Percentiles rank a stretch among this genome's conserved stretches.
Conservation (phyloP, 2,329 filamentous ascomycete genomes). For the Albifimbria verrucaria region DNA sequence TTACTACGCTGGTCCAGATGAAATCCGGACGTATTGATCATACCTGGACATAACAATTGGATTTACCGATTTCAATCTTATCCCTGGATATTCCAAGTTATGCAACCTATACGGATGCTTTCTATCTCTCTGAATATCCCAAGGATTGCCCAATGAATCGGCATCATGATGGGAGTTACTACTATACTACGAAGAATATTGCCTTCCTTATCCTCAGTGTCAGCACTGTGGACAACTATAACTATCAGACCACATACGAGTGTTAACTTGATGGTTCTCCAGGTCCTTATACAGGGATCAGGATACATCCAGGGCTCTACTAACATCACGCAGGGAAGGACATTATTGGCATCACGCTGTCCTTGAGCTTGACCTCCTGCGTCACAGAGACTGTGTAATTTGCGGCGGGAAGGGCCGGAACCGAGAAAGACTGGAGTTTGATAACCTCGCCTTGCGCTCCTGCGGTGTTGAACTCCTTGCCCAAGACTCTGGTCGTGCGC, state of each 20-base stretch:
- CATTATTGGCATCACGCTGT: no score
- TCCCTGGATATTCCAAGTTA: conserved; percentile 46
- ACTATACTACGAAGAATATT: conserved; percentile 41
- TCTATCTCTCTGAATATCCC: conserved; percentile 53
- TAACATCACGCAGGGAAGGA: no score
- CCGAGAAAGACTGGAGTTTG: no score
- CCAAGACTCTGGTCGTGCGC: no score
- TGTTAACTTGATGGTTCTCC: conserved; percentile 49
- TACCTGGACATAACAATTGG: conserved; percentile 34
- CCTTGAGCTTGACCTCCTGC: no score
- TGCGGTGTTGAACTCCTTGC: no score
- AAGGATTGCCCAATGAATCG: conserved; percentile 44
- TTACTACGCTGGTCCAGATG: conserved; percentile 45
- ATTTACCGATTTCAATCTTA: conserved; percentile 17
- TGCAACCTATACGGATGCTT: conserved; percentile 43
- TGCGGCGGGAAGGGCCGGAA: no score
- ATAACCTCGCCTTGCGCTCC: no score
- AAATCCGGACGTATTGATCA: conserved; percentile 35
- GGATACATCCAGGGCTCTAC: conserved; percentile 44
- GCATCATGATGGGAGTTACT: conserved; percentile 38
- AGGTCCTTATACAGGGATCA: conserved; percentile 26
- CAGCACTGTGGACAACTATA: conserved; percentile 51
- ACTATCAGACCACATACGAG: conserved; percentile 43
- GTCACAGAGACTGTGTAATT: no score
- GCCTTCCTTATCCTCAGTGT: conserved; percentile 42